These are phyloP conservation scores for Pachysandra terminalis DNA, from an alignment of 164 flowering plant genomes.

Conservation along the genomic window DNA sequence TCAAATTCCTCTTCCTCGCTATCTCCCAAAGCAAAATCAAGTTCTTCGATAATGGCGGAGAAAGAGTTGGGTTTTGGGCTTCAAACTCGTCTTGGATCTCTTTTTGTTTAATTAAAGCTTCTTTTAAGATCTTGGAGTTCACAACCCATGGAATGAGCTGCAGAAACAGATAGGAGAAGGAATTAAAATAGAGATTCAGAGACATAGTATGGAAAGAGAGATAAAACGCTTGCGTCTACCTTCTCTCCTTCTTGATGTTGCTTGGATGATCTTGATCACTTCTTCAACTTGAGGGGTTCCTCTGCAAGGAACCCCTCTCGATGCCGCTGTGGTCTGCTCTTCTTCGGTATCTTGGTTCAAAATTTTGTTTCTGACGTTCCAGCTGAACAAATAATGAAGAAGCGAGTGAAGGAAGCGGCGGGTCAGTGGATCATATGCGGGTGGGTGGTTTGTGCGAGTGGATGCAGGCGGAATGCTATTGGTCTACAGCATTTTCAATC, in stretches of 20 bases:
- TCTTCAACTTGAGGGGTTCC: conserved; percentile 30
- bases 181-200: background rate
- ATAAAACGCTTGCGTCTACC: conserved; percentile 7
- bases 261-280: conserved; percentile 41
- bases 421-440: too few relatives aligned
- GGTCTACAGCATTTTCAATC: too few relatives aligned
- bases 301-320: conserved; percentile 39
- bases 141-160: conserved; percentile 53
- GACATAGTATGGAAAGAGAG: background rate
- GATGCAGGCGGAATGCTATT: too few relatives aligned
- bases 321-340: conserved; percentile 26
- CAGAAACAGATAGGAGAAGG: background rate
- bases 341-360: conserved; percentile 30
- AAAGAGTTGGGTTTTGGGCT: conserved; percentile 28
- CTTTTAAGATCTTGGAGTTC: conserved; percentile 70
- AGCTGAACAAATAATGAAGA: too few relatives aligned
- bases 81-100: conserved; percentile 48
- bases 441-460: too few relatives aligned
- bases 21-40: conserved; percentile 7
- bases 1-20: conserved; percentile 64
- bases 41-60: conserved; percentile 22
- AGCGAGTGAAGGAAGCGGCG: too few relatives aligned
- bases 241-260: conserved; percentile 45
- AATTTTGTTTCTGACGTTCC: too few relatives aligned
- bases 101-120: conserved; percentile 73